phyloP scores from a whole-genome alignment of 345 rosid species.

The Citrus mangshanensis region DNA sequence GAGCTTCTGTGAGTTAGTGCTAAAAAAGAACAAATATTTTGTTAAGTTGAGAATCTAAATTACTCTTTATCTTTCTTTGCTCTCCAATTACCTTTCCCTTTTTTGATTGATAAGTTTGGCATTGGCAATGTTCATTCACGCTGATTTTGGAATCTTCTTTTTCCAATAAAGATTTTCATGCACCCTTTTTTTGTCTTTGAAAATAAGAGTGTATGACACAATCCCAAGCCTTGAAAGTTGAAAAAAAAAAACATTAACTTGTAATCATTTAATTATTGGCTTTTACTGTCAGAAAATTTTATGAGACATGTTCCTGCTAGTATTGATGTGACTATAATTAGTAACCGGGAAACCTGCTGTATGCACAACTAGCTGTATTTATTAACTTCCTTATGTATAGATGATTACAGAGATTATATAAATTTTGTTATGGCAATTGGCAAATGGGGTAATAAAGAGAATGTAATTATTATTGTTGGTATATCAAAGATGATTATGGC shows the following conservation, averaged over 20 bases:
- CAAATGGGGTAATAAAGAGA: no score
- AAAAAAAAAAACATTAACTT: neutral
- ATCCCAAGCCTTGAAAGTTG: conserved; percentile 4
- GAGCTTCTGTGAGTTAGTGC: no score
- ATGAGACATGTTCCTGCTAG: neutral
- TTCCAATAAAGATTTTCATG: conserved; percentile 19
- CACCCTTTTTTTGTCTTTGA: conserved; percentile 10
- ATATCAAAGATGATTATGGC: no score
- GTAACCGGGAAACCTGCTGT: neutral
- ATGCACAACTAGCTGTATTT: neutral
- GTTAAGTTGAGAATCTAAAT: conserved; percentile 19
- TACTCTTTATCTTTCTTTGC: neutral
- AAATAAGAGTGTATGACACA: conserved; percentile 4
- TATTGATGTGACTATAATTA: neutral
- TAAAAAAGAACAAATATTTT: neutral
- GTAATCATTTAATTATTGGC: neutral
- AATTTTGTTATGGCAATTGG: no score
- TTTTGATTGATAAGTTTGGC: conserved; percentile 27
- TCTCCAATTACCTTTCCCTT: conserved; percentile 10
- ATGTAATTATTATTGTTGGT: no score
- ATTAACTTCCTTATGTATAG: neutral
- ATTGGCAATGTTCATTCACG: conserved; percentile 28
- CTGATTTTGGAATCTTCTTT: conserved; percentile 44
- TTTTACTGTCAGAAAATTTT: neutral
- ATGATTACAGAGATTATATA: no score